Conservation (phyloP, 148 eudicot genomes). For the Camellia japonica region DNA sequence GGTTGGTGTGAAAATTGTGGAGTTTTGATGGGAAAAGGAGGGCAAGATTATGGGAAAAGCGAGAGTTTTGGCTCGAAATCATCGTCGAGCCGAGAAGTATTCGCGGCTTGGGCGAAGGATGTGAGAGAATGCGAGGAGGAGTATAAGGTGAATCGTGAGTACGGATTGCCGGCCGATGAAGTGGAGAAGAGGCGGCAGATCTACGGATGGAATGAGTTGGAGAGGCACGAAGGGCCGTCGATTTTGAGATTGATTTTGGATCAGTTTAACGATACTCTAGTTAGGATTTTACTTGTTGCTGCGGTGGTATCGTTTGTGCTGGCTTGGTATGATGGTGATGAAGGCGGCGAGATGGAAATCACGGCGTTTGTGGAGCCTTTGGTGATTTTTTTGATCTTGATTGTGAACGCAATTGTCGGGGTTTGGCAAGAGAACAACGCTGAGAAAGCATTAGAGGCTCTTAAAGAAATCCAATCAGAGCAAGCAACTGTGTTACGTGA, state of each 20-base stretch:
- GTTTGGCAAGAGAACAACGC: conserved; percentile 98
- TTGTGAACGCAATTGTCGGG: conserved; percentile 84
- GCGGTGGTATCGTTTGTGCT: conserved; percentile 83
- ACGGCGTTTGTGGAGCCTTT: conserved; percentile 87
- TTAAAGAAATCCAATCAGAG: conserved; percentile 89
- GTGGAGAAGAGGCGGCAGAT: conserved; percentile 38
- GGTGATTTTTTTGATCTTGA: conserved; percentile 80
- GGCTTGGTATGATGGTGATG: conserved; percentile 78
- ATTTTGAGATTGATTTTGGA: conserved; percentile 46
- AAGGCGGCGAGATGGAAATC: conserved; percentile 77
- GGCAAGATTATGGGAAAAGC: conserved; percentile 40
- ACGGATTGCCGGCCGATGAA: conserved; percentile 35
- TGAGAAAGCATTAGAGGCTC: conserved; percentile 89
- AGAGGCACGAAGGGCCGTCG: conserved; percentile 46
- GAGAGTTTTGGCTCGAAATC: conserved; percentile 21
- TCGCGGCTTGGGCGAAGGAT: conserved; percentile 43
- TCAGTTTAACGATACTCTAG: conserved; percentile 52
- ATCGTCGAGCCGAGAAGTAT: conserved; percentile 18
- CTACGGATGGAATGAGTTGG: conserved; percentile 48
- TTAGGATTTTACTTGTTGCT: conserved; percentile 60
- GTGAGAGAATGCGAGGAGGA: conserved; percentile 40
- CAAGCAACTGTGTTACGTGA: conserved; percentile 64
- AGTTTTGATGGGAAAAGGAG: conserved; percentile 62
- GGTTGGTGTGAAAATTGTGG: conserved; percentile 9
- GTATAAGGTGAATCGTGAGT: conserved; percentile 28